phyloP scores from a whole-genome alignment of 306 rosid species.

The Sicyos edulis region DNA sequence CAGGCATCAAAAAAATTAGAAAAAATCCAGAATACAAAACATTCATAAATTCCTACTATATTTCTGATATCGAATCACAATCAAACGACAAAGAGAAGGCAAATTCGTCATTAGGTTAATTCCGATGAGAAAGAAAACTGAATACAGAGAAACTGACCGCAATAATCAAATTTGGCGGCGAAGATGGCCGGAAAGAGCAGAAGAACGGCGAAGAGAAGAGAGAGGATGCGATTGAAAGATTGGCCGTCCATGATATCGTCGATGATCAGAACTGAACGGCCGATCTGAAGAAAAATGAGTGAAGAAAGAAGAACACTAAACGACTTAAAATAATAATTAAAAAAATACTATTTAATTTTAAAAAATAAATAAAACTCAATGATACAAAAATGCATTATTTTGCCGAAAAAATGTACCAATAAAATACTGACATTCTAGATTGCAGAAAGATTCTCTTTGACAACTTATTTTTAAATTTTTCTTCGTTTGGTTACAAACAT shows the following conservation, averaged over 20 bases:
- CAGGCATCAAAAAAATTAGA: neutral
- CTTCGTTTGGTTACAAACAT: no score
- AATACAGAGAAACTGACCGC: constrained; percentile 38
- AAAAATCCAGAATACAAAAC: constrained; percentile 6
- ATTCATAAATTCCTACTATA: neutral
- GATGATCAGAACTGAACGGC: neutral
- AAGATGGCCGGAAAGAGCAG: constrained; percentile 34
- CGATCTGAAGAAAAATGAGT: neutral
- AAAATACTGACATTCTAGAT: neutral
- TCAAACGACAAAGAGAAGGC: neutral
- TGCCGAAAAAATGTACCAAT: neutral
- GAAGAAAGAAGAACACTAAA: neutral
- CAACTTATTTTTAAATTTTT: no score
- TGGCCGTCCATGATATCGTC: constrained; percentile 7
- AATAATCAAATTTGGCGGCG: constrained; percentile 46
- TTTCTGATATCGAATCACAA: neutral
- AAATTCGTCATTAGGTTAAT: neutral
- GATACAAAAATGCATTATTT: neutral
- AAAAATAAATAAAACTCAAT: no score
- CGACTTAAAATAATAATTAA: no score
- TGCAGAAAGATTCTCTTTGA: no score
- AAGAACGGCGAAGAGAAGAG: constrained; percentile 32
- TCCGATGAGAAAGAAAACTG: neutral
- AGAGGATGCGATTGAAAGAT: constrained; percentile 21
- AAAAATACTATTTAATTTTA: no score